Evolutionary conservation across 768 basidiomycete genomes (phyloP), one percentile per base, ranked within the genome.

Genomic region (Rhizopogon vinicolor): DNA sequence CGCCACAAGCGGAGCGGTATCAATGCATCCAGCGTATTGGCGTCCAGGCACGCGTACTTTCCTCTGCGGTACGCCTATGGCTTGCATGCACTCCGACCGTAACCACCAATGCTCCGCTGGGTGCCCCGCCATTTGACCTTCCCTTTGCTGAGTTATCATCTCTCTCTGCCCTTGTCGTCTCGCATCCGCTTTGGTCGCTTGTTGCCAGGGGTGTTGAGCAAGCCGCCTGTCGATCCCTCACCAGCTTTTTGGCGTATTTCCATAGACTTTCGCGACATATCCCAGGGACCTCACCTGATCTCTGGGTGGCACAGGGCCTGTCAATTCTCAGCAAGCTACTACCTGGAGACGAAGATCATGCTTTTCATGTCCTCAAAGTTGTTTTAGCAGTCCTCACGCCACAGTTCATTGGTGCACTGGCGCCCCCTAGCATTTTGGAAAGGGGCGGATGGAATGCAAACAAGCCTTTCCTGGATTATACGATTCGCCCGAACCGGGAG

Each of bases 281-380:
- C 12, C 86, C 88, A 5, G 78, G 70, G 19, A 78, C 78, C n/a
- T 70, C 79, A 4, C 71, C 76, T 29, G 77, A 83, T 52, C 64
- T 85, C 18, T 90, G 89, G 88, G 71, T 86, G 40, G 82, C 83
- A 0, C 86, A 88, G 58, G 81, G 83, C 2, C 77, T 86, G 35
- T 71, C 80, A 0, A 77, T 89, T 44, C 60, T 89, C 1, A 60
- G 70, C 13, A 71, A 78, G 35, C 72, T 87, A 22, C 72, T 84
- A 12, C 89, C 87, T 0, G 92, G 93, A 12, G 89, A 95, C 59
- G 93, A 95, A 65, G 80, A 80, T 1, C 63, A 72, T 37, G 86
- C 81, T 0, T 60, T 74, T 22, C 66, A 65, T 22, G 70, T 82
- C 52, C 56, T 84, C 22, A 67, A 60, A 7, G 14, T 57, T 0